These are phyloP conservation scores for Syncephalastrum monosporum DNA, from an alignment of 371 early-diverging fungal species.

Conservation along the genomic window DNA sequence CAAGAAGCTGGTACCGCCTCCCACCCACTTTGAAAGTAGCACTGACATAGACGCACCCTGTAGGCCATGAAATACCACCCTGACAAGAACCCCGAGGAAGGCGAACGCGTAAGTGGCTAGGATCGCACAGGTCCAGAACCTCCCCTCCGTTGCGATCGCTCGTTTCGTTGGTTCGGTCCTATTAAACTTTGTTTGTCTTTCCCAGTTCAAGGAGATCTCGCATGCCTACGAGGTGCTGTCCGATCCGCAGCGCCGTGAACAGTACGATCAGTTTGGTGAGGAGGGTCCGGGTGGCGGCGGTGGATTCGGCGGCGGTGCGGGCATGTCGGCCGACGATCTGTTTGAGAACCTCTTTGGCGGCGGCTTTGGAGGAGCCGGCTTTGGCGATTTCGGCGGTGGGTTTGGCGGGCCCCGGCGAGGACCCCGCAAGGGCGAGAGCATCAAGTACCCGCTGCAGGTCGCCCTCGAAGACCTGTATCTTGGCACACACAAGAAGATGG, in stretches of 20 bases:
- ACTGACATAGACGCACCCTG: constrained; percentile 2
- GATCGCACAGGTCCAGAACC: background rate
- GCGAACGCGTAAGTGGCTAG: constrained; percentile 29
- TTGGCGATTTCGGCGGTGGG: constrained; percentile 16
- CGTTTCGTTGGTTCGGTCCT: background rate
- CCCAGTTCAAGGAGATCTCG: constrained; percentile 88
- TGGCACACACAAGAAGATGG: constrained; percentile 53
- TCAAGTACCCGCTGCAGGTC: constrained; percentile 58
- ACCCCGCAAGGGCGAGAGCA: constrained; percentile 74
- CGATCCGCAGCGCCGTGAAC: constrained; percentile 81
- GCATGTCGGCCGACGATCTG: constrained; percentile 62
- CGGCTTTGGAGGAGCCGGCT: constrained; percentile 15
- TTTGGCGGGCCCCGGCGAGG: constrained; percentile 10
- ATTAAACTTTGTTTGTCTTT: constrained; percentile 8
- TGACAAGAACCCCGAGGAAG: constrained; percentile 74
- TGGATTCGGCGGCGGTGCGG: constrained; percentile 20
- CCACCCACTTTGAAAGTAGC: background rate
- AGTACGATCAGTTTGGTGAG: constrained; percentile 89
- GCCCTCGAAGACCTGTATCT: constrained; percentile 85
- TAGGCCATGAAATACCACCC: constrained; percentile 96
- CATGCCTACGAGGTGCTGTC: constrained; percentile 96
- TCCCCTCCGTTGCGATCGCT: no score
- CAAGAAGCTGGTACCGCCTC: constrained; percentile 69
- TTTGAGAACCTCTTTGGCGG: constrained; percentile 74
- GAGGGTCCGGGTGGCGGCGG: constrained; percentile 69